phyloP scores from a whole-genome alignment of 495 filamentous ascomycete species.

The Antarctomyces pellizariae region DNA sequence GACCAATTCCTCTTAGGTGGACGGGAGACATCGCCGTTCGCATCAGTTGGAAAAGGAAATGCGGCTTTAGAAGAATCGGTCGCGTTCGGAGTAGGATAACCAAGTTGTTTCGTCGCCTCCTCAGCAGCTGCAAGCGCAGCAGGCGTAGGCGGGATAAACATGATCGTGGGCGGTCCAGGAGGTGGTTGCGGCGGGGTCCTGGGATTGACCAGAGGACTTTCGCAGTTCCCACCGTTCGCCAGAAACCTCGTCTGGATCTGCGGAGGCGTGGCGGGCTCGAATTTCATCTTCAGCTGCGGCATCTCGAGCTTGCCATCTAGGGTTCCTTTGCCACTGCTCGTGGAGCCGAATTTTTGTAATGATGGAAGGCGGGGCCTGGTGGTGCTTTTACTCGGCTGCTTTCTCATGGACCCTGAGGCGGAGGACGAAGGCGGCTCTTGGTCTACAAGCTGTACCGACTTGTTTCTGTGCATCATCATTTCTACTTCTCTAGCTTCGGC shows the following conservation, averaged over 20 bases:
- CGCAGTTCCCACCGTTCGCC: constrained; percentile 20
- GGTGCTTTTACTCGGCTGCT: constrained; percentile 4
- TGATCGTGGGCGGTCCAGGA: constrained; percentile 34
- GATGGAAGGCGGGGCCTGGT: constrained; percentile 8
- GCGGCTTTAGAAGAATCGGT: constrained; percentile 28
- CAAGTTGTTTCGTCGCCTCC: constrained; percentile 30
- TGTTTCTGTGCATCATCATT: constrained; percentile 73
- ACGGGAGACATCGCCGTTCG: too few species aligned
- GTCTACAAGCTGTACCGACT: constrained; percentile 54
- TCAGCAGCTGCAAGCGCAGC: constrained; percentile 24
- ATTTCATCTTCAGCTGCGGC: too few species aligned
- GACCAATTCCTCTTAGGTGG: too few species aligned
- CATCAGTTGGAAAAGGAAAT: constrained; percentile 22
- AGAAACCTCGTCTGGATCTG: too few species aligned
- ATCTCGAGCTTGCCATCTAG: constrained; percentile 17
- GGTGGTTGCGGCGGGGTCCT: constrained; percentile 55
- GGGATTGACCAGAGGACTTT: constrained; percentile 43
- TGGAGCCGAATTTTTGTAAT: constrained; percentile 13
- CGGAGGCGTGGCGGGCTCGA: constrained; percentile 21
- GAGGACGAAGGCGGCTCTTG: constrained; percentile 26
- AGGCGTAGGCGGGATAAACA: constrained; percentile 54
- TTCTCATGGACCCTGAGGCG: constrained; percentile 8
- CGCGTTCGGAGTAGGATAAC: constrained; percentile 9
- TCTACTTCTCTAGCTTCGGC: constrained; percentile 63
- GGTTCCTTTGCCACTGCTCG: constrained; percentile 16